Evolutionary conservation across 352 stramenopile species (phyloP), one percentile per base, ranked within the genome.

Genomic region (Heterotrichella gracilis): DNA sequence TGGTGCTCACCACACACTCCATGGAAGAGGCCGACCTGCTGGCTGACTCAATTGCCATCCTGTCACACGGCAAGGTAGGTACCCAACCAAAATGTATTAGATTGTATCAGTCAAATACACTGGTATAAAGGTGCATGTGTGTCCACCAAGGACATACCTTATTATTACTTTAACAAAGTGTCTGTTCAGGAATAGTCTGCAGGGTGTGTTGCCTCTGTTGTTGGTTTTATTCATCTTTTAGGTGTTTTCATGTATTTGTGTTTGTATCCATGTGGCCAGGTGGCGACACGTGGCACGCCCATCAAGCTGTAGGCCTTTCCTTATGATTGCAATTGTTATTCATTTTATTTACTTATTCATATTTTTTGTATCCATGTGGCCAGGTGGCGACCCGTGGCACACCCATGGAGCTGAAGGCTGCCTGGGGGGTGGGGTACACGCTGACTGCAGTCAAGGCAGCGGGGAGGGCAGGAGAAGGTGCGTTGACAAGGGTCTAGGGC

Each of bases 21-120:
- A 85, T 85, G 80, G 80, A 95, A 71, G 87, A 95, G 74, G 84
- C 85, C 3, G 85, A 95, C 66, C 75, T 90, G 22, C 74, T 95
- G 0, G 83, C 82, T 4, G 85, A 92, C 41, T 79, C 83, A 19
- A 89, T 92, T 19, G 81, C 82, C 9, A 89, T 93, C 39, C 81
- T 92, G 78, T 82, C 82, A 0, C 77, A 90, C 2, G 85, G 75
- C 32, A 75, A 76, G n/a, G 17, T 63, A 63, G 17, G 20, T 63
- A 17, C 20, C 39, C 39, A 63, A 17, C 17, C 20, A 63, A 63
- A 63, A 63, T 63, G 20, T 63, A 63, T 63, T 63, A 63, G 17
- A 63, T 63, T 63, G 20, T 63, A 63, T 63, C 20, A 17, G 17
- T 17, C 20, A 17, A 63, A 17, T 63, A 63, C 20, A 17, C 20